Percentiles rank a stretch among this genome's conserved stretches.
Conservation (phyloP, 768 basidiomycete genomes). For the Suillus bovinus region DNA sequence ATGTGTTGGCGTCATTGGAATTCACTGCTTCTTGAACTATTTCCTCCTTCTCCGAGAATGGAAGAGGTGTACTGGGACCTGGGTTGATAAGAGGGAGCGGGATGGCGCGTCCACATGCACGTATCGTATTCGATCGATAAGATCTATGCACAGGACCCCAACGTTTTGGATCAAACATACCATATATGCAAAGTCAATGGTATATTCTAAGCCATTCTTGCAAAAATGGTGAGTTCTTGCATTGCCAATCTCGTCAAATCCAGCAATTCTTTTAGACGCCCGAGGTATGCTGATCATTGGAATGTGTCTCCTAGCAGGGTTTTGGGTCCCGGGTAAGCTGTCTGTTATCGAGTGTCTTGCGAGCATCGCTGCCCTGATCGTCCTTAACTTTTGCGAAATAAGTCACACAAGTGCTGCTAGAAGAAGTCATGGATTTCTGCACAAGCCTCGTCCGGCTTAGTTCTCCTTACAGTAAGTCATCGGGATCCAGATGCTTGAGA, state of each 20-base stretch:
- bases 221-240: background rate
- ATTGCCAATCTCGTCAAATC: background rate
- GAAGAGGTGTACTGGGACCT: background rate
- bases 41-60: background rate
- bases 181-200: background rate
- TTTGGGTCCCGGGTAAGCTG: background rate
- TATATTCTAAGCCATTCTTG: background rate
- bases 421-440: background rate
- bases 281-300: background rate
- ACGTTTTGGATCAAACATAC: background rate
- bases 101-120: background rate
- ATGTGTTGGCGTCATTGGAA: background rate
- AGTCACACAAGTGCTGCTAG: background rate
- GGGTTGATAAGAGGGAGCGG: background rate
- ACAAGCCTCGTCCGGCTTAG: background rate
- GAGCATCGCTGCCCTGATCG: background rate
- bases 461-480: background rate
- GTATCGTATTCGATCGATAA: background rate
- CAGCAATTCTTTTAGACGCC: background rate
- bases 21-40: background rate
- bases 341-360: too few species aligned
- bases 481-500: background rate
- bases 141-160: background rate
- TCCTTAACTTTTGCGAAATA: background rate
- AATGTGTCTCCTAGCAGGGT: background rate